Evolutionary conservation across 2,329 filamentous ascomycete genomes (phyloP), one percentile per base, ranked within the genome.

Genomic region (Paecilomyces niveus): DNA sequence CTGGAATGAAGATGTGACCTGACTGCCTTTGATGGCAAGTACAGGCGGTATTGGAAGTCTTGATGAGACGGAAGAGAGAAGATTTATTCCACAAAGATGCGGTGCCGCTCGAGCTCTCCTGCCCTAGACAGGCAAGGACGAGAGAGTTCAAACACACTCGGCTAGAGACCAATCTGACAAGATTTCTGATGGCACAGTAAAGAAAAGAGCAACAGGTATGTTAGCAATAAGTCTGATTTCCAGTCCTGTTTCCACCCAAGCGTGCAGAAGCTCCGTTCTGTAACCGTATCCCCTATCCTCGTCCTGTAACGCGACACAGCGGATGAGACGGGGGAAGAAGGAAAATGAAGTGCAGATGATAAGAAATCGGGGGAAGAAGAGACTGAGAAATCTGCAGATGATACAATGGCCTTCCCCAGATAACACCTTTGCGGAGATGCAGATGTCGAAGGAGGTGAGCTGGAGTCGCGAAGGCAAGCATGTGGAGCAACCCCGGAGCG

Each of bases 11-110:
- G 58, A 64, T 62, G 58, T 53, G 62, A 62, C 66, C 62, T 55
- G 57, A 65, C 60, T 58, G 54, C 60, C 59, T 58, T 59, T 62
- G 66, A 66, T 63, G 64, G 60, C 66, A 68, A 70, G 63, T 70
- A 67, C 68, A 69, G 63, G 58, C 56, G 65, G 54, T 57, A 63
- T 65, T 54, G 57, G 54, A 60, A 64, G 56, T 62, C 56, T 61
- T 61, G 55, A 53, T 58, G 56, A 64, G 61, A 53, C 57, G 53
- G 26, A 57, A 60, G 51, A 61, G 54, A 57, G 57, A 51, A 57
- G 35, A 39, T 39, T 60, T 64, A 64, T 63, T 64, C 63, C 64
- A 68, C 64, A 67, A 59, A 59, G 57, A 62, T 58, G 62, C 61
- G 63, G 62, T 61, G 61, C 57, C 45, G 56, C 63, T 59, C 62